phyloP scores from a whole-genome alignment of 1,284 basidiomycete species.

The Rhodofomes roseus region DNA sequence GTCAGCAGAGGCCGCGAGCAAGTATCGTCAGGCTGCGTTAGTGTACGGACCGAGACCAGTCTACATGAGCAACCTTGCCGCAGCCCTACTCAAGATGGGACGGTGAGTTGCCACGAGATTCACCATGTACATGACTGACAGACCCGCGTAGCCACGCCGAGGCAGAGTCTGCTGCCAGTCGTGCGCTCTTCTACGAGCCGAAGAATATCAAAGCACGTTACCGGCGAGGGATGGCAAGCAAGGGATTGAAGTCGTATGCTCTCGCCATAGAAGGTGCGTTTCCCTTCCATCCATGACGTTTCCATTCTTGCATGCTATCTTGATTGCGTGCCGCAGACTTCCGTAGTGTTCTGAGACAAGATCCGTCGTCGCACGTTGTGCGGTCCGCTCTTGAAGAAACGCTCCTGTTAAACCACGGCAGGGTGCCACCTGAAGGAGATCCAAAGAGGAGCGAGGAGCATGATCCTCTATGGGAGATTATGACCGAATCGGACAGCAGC shows the following conservation, averaged over 20 bases:
- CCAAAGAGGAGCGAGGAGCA: constrained; percentile 21
- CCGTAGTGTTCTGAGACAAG: constrained; percentile 31
- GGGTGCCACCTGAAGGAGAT: constrained; percentile 26
- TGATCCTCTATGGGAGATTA: constrained; percentile 10
- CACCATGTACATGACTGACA: background rate
- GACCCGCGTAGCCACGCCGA: constrained; percentile 18
- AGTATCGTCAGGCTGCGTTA: constrained; percentile 21
- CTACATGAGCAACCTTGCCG: constrained; percentile 39
- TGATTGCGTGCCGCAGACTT: constrained; percentile 30
- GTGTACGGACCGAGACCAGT: constrained; percentile 22
- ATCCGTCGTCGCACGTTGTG: constrained; percentile 29
- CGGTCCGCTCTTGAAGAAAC: constrained; percentile 25
- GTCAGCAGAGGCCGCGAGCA: constrained; percentile 19
- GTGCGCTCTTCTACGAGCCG: constrained; percentile 39
- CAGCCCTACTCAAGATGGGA: constrained; percentile 37
- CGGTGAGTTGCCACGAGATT: constrained; percentile 27
- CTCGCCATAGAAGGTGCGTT: constrained; percentile 36
- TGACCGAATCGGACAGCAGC: constrained; percentile 41
- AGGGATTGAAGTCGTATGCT: constrained; percentile 30
- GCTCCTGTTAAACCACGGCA: constrained; percentile 1
- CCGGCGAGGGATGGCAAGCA: constrained; percentile 38
- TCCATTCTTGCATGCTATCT: background rate
- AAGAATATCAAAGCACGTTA: constrained; percentile 40
- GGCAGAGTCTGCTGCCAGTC: constrained; percentile 38
- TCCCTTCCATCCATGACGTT: background rate